These are phyloP conservation scores for Arctostaphylos glauca DNA, from an alignment of 148 eudicot genomes.

Conservation along the genomic window DNA sequence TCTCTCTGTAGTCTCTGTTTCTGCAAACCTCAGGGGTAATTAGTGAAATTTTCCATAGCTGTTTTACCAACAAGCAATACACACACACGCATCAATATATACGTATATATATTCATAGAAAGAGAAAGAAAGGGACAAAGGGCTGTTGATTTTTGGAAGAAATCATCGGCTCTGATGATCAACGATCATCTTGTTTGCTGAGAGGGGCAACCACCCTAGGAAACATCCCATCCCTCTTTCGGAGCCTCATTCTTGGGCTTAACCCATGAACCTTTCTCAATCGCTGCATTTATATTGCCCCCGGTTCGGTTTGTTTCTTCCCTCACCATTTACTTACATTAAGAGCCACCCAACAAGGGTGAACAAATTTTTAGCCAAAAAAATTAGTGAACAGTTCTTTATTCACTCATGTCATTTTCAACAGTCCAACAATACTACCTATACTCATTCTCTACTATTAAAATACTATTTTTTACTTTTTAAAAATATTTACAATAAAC, in stretches of 20 bases:
- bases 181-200: neutral
- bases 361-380: too few relatives aligned
- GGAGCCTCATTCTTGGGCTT: neutral
- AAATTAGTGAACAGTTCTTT: too few relatives aligned
- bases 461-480: too few relatives aligned
- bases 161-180: neutral
- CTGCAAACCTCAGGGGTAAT: neutral
- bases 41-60: neutral
- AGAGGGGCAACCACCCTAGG: slow-evolving; percentile 1
- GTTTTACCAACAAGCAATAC: neutral
- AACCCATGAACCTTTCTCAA: neutral
- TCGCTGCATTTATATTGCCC: neutral
- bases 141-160: neutral
- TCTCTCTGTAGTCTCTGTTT: neutral
- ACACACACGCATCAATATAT: neutral
- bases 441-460: too few relatives aligned
- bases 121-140: neutral
- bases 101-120: too few relatives aligned
- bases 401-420: too few relatives aligned
- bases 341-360: too few relatives aligned
- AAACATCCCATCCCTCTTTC: neutral
- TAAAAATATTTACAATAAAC: too few relatives aligned
- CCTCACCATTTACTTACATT: neutral
- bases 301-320: neutral
- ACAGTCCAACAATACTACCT: too few relatives aligned